Evolutionary conservation across 768 basidiomycete species (phyloP).

Genomic region (Tylopilus subfusipes): DNA sequence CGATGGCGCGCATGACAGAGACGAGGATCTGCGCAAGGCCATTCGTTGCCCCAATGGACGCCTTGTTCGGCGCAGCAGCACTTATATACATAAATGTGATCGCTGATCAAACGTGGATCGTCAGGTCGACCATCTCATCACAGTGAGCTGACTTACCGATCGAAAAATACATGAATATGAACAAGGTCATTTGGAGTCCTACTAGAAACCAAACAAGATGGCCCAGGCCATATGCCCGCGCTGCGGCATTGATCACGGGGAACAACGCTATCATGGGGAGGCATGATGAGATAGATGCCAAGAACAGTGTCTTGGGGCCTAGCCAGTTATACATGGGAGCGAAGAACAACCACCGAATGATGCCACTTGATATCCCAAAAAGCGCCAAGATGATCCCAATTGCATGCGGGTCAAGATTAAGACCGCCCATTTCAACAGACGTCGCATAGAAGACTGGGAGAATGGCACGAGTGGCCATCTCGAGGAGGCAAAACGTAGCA

Average conservation of each 20-base stretch:
- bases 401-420: slow-evolving; percentile 21
- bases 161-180: slow-evolving; percentile 45
- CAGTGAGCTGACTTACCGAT: slow-evolving; percentile 45
- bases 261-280: slow-evolving; percentile 46
- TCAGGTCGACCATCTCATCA: background rate
- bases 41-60: slow-evolving; percentile 69
- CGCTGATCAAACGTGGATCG: slow-evolving; percentile 35
- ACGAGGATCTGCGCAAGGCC: slow-evolving; percentile 40
- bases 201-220: slow-evolving; percentile 47
- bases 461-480: slow-evolving; percentile 55
- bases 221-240: slow-evolving; percentile 38
- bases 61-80: slow-evolving; percentile 61
- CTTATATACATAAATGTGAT: slow-evolving; percentile 67
- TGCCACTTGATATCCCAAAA: slow-evolving; percentile 30
- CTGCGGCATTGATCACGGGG: slow-evolving; percentile 39
- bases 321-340: slow-evolving; percentile 49
- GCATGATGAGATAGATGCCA: slow-evolving; percentile 45
- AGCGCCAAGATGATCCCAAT: slow-evolving; percentile 28
- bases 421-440: slow-evolving; percentile 12
- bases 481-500: slow-evolving; percentile 54
- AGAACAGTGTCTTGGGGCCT: slow-evolving; percentile 58
- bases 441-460: slow-evolving; percentile 31
- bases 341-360: slow-evolving; percentile 64
- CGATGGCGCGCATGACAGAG: slow-evolving; percentile 27
- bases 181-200: slow-evolving; percentile 44